These are phyloP conservation scores for Malassezia sympodialis DNA, from an alignment of 1,284 basidiomycete species.

Conservation along the genomic window DNA sequence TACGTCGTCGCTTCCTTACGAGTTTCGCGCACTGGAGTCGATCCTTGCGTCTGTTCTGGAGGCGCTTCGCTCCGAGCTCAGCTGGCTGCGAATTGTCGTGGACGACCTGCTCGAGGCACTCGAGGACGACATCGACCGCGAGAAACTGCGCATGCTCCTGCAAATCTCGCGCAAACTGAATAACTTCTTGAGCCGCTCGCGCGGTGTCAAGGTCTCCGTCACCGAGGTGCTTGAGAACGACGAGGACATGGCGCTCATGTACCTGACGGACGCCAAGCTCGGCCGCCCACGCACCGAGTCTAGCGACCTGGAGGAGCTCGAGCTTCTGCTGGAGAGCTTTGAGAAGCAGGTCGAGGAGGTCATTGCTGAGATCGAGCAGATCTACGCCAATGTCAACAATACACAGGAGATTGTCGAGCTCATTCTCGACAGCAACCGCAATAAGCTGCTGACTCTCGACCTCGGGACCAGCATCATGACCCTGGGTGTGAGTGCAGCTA, in stretches of 20 bases:
- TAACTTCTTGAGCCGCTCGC: constrained; percentile 25
- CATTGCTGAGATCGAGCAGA: constrained; percentile 28
- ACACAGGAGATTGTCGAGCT: constrained; percentile 96
- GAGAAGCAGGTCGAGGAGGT: constrained; percentile 58
- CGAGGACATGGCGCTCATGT: constrained; percentile 69
- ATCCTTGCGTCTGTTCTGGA: constrained; percentile 37
- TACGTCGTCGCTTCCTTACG: constrained; percentile 28
- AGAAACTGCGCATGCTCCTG: constrained; percentile 33
- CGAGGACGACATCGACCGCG: constrained; percentile 39
- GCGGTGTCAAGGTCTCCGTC: constrained; percentile 30
- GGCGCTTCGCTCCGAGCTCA: constrained; percentile 34
- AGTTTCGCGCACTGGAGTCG: constrained; percentile 38
- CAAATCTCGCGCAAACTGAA: constrained; percentile 35
- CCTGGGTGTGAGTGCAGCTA: constrained; percentile 81
- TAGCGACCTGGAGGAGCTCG: constrained; percentile 59
- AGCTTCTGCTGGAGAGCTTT: constrained; percentile 83
- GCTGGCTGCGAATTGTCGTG: constrained; percentile 27
- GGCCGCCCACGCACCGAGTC: constrained; percentile 15
- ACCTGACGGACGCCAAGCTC: constrained; percentile 54
- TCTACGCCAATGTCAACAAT: constrained; percentile 59
- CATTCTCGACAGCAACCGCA: constrained; percentile 90
- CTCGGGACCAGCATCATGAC: constrained; percentile 85
- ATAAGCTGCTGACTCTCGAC: constrained; percentile 79
- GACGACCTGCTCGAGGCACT: constrained; percentile 25
- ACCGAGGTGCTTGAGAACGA: constrained; percentile 38